Evolutionary conservation across 352 stramenopile genomes (phyloP).

Genomic region (Thraustochytrium striatum): DNA sequence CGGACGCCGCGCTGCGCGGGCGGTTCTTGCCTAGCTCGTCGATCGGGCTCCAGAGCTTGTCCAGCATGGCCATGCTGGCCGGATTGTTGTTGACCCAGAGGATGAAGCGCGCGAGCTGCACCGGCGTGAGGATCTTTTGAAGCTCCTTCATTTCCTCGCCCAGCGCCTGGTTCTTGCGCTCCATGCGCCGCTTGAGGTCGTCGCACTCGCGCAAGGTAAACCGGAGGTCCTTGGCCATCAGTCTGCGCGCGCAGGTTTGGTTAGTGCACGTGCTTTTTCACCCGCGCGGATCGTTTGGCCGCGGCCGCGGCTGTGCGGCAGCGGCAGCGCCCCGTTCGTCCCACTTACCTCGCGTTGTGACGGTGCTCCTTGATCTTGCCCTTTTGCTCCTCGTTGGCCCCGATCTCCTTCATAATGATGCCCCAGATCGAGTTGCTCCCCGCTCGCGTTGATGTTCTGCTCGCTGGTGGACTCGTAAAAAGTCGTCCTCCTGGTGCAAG

Average conservation of each 20-base stretch:
- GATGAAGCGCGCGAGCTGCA: slow-evolving; percentile 88
- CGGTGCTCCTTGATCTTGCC: slow-evolving; percentile 84
- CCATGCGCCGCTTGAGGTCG: slow-evolving; percentile 77
- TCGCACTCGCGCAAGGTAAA: slow-evolving; percentile 73
- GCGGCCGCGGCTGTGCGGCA: too few relatives aligned
- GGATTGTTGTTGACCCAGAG: slow-evolving; percentile 92
- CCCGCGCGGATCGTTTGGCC: too few relatives aligned
- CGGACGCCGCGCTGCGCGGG: too few relatives aligned
- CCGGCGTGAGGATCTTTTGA: slow-evolving; percentile 85
- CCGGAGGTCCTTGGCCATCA: slow-evolving; percentile 80
- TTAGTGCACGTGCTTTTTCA: neutral
- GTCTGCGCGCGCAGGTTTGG: too few relatives aligned
- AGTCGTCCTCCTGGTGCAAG: slow-evolving; percentile 78
- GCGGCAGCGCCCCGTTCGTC: neutral
- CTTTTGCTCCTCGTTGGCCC: slow-evolving; percentile 82
- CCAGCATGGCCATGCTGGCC: slow-evolving; percentile 90
- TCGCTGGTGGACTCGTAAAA: slow-evolving; percentile 56
- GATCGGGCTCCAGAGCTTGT: slow-evolving; percentile 84
- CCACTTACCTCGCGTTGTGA: slow-evolving; percentile 62
- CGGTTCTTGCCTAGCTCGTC: slow-evolving; percentile 47
- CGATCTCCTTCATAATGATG: slow-evolving; percentile 79
- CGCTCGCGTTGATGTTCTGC: slow-evolving; percentile 60
- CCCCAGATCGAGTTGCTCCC: slow-evolving; percentile 68
- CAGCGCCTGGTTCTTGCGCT: slow-evolving; percentile 82
- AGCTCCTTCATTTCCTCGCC: slow-evolving; percentile 88